These are phyloP conservation scores for Fusarium graminum DNA, from an alignment of 2,329 filamentous ascomycete genomes.

Conservation along the genomic window DNA sequence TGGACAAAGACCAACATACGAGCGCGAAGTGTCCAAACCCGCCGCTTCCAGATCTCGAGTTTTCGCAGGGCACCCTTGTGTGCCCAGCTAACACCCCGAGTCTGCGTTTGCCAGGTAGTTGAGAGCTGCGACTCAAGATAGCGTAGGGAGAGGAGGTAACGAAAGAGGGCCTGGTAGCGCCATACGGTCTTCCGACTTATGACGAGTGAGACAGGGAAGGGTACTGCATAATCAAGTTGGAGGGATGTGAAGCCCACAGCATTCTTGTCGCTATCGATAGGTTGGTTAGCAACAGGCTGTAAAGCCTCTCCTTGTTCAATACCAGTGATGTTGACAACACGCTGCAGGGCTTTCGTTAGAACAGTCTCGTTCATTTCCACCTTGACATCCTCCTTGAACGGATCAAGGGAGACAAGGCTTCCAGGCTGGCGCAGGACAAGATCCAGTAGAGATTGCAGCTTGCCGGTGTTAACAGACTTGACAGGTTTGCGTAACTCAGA, in stretches of 20 bases:
- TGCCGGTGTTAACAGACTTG: slow-evolving; percentile 88
- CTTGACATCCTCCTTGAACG: slow-evolving; percentile 98
- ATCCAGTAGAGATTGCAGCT: slow-evolving; percentile 95
- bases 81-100: slow-evolving; percentile 82
- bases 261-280: slow-evolving; percentile 84
- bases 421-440: slow-evolving; percentile 96
- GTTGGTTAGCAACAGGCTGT: slow-evolving; percentile 75
- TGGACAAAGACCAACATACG: slow-evolving; percentile 98
- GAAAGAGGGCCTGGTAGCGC: slow-evolving; percentile 94
- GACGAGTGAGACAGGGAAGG: slow-evolving; percentile 94
- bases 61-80: slow-evolving; percentile 79
- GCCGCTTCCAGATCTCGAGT: slow-evolving; percentile 91
- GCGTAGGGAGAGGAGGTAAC: slow-evolving; percentile 89
- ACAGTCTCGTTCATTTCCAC: slow-evolving; percentile 97
- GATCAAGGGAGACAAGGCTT: slow-evolving; percentile 91
- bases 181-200: slow-evolving; percentile 97
- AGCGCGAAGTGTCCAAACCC: slow-evolving; percentile 90
- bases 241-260: slow-evolving; percentile 92
- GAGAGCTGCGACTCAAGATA: slow-evolving; percentile 91
- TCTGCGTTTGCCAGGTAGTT: slow-evolving; percentile 91
- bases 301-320: slow-evolving; percentile 91
- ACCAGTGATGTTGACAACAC: slow-evolving; percentile 95
- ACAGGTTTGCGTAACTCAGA: slow-evolving; percentile 93
- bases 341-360: slow-evolving; percentile 92
- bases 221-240: slow-evolving; percentile 93